Conservation (phyloP, 352 stramenopile species). For the Phytophthora pisi region DNA sequence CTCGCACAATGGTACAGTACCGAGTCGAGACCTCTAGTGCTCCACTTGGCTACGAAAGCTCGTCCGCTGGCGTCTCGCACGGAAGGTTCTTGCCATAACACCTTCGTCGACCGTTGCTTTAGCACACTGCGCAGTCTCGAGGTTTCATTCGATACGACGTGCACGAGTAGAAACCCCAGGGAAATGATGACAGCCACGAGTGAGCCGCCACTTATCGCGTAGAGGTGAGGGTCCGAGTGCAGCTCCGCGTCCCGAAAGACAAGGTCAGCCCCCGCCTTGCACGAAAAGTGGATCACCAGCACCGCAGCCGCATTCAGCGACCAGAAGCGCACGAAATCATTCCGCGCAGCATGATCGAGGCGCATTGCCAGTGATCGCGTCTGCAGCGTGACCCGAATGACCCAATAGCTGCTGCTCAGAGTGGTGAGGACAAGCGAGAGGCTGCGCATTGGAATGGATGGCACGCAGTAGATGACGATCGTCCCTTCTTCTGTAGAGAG, state of each 20-base stretch:
- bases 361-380: slow-evolving; percentile 25
- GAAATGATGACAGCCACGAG: slow-evolving; percentile 26
- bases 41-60: slow-evolving; percentile 30
- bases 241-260: slow-evolving; percentile 24
- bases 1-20: slow-evolving; percentile 31
- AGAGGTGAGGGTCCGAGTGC: slow-evolving; percentile 41
- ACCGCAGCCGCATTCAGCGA: slow-evolving; percentile 14
- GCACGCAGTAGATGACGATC: slow-evolving; percentile 35
- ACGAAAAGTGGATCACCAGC: slow-evolving; percentile 33
- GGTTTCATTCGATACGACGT: slow-evolving; percentile 2
- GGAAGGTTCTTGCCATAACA: slow-evolving; percentile 13
- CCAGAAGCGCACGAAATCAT: slow-evolving; percentile 27
- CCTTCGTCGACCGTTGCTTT: slow-evolving; percentile 6
- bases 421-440: slow-evolving; percentile 33
- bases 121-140: slow-evolving; percentile 8
- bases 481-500: slow-evolving; percentile 27
- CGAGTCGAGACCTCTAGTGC: slow-evolving; percentile 19
- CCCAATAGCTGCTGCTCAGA: slow-evolving; percentile 41
- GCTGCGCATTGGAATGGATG: slow-evolving; percentile 34
- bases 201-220: slow-evolving; percentile 37
- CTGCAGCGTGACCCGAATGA: slow-evolving; percentile 36
- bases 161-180: slow-evolving; percentile 25
- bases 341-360: slow-evolving; percentile 19
- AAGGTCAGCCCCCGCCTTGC: slow-evolving; percentile 28
- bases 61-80: slow-evolving; percentile 11